Base-by-base conservation (phyloP, 768 basidiomycete genomes). In the Tephrocybe sp. region DNA sequence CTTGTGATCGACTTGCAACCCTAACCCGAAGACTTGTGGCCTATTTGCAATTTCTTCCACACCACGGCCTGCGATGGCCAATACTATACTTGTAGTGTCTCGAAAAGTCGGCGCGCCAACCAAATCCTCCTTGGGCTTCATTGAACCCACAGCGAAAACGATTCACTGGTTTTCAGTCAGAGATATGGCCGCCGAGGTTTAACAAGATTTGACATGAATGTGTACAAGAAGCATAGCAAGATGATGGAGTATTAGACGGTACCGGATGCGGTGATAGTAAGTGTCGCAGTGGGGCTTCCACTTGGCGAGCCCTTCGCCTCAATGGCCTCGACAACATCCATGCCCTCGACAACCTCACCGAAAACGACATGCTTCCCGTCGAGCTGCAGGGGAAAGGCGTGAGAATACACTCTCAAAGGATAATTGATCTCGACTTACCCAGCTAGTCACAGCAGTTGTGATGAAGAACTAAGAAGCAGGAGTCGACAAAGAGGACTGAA, bases 331-430 rank as follows among this genome's bases (percentile, higher is more conserved):
- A 91, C 81, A 42, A 86, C 49, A 5, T 84, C 78, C 70, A 84
- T 72, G 15, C 86, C 86, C 31, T 81, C 74, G 21, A 77, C 70
- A 46, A 79, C 83, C 64, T 84, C 82, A 47, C 86, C 87, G 59
- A 89, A 88, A 19, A 88, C 85, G 60, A 86, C 80, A 61, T 84
- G 82, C 54, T 70, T 77, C 49, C 78, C 78, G 62, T 86, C 82
- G 41, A 85, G 75, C 82, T 75, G 46, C 4, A 50, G 13, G 25
- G 45, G 15, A 45, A 1, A 36, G 15, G 41, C 23, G 23, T 19
- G 13, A 36, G 29, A 30, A 2, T 18, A 3, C n/a, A 10, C 40
- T n/a, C n/a, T n/a, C n/a, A n/a, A 16, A 44, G 23, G 18, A 30
- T 34, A 19, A 42, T 41, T 33, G 34, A 18, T 40, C n/a, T 30